A percentile compares a stretch with the other conserved stretches of the same genome.
phyloP scores from a whole-genome alignment of 2,329 filamentous ascomycete species.

The Epichloe gansuensis region DNA sequence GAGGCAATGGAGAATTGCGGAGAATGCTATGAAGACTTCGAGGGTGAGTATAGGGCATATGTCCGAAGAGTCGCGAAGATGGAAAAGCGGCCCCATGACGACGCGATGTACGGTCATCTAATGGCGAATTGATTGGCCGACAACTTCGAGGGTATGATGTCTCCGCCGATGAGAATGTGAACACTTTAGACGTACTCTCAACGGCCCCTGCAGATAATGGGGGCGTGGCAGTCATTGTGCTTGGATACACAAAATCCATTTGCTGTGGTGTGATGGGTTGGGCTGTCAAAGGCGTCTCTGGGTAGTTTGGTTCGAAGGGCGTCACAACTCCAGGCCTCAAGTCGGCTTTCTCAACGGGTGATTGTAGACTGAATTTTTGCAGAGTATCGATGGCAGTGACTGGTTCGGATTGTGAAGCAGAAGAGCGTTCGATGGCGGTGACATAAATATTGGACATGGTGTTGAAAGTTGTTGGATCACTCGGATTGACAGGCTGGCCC shows the following conservation, averaged over 20 bases:
- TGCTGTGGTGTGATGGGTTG: constrained; percentile 35
- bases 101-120: constrained; percentile 9
- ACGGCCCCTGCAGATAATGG: constrained; percentile 40
- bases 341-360: constrained; percentile 19
- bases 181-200: constrained; percentile 30
- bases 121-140: constrained; percentile 1
- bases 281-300: constrained; percentile 41
- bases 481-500: constrained; percentile 32
- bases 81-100: constrained; percentile 3
- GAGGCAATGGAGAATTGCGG: constrained; percentile 51
- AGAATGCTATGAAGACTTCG: constrained; percentile 49
- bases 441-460: constrained; percentile 54
- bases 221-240: constrained; percentile 46
- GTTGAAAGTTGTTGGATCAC: constrained; percentile 51
- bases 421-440: constrained; percentile 46
- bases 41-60: constrained; percentile 43
- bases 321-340: constrained; percentile 25
- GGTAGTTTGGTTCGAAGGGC: constrained; percentile 32
- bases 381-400: constrained; percentile 36
- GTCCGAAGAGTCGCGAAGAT: neutral
- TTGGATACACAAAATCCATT: constrained; percentile 36
- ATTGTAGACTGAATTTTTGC: constrained; percentile 18
- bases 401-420: constrained; percentile 33
- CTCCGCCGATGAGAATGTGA: constrained; percentile 31
- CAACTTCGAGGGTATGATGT: constrained; percentile 7